Evolutionary conservation across 108 stramenopile species (phyloP).

Genomic region (Pseudonitzschia multiseries): DNA sequence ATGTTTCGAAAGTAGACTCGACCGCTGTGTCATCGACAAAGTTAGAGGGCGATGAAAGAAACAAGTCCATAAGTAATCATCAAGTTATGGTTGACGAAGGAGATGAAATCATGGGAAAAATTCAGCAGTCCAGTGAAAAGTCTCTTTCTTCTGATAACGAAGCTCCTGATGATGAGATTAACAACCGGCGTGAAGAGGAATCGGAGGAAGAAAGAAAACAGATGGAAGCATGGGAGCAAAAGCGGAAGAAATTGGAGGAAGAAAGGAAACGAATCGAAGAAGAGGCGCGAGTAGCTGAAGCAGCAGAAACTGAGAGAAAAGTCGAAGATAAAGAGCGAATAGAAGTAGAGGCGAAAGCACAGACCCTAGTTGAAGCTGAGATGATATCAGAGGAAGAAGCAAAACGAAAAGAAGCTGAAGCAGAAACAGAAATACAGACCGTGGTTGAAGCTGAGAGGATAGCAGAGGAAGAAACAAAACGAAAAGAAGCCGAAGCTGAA

Average conservation of each 20-base stretch:
- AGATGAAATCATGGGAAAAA: background rate
- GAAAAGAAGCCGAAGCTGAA: background rate
- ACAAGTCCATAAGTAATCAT: background rate
- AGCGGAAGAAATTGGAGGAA: background rate
- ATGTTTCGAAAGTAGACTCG: background rate
- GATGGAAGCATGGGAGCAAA: background rate
- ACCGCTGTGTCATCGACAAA: background rate
- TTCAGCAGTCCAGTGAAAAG: background rate
- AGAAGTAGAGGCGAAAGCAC: background rate
- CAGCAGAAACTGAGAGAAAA: background rate
- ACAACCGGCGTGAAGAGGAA: background rate
- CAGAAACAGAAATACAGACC: background rate
- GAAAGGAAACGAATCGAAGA: background rate
- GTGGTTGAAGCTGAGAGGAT: background rate
- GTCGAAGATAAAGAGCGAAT: background rate
- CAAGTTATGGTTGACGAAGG: background rate
- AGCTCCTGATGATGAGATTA: background rate
- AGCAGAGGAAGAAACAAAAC: conserved; percentile 11
- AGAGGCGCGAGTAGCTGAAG: background rate
- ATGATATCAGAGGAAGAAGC: conserved; percentile 7
- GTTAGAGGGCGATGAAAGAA: background rate
- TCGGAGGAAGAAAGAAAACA: conserved; percentile 2
- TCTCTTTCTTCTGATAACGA: background rate
- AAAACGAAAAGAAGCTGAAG: background rate
- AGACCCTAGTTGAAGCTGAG: background rate